Percentiles rank a stretch among this genome's conserved stretches.
Conservation (phyloP, 805 yeast species). For the Kregervanrija delftensis region DNA sequence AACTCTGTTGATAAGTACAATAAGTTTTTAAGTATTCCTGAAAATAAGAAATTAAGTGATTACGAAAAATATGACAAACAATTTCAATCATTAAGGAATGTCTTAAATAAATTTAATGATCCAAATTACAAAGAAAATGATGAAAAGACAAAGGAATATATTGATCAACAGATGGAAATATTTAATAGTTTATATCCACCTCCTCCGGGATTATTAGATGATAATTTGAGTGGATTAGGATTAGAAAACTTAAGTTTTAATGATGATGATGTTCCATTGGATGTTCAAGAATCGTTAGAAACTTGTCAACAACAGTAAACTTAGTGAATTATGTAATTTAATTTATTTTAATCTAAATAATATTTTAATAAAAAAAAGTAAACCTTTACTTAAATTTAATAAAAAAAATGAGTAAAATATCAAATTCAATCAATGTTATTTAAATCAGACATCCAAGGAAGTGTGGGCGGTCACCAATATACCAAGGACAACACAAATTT, state of each 20-base stretch:
- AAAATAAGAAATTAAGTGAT: constrained; percentile 31
- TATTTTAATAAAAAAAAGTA: background rate
- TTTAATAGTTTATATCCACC: constrained; percentile 75
- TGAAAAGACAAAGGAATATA: constrained; percentile 37
- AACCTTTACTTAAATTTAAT: background rate
- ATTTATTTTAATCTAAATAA: background rate
- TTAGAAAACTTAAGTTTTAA: constrained; percentile 25
- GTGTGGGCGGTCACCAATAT: constrained; percentile 81
- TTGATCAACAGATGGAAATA: constrained; percentile 55
- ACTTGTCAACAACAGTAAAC: constrained; percentile 40
- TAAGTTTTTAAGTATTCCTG: constrained; percentile 50
- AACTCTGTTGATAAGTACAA: constrained; percentile 72
- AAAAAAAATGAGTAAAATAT: background rate
- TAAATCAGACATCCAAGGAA: constrained; percentile 92
- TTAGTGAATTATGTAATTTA: background rate
- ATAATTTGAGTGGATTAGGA: constrained; percentile 36
- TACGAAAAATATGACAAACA: constrained; percentile 54
- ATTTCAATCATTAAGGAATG: constrained; percentile 49
- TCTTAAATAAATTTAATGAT: constrained; percentile 61
- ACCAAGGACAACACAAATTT: constrained; percentile 42
- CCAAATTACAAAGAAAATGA: constrained; percentile 51
- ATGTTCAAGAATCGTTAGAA: constrained; percentile 45
- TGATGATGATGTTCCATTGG: constrained; percentile 48
- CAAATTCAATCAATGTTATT: constrained; percentile 3
- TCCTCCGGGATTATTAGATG: constrained; percentile 58